Conservation (phyloP, 345 rosid species). For the Camelina hispida region DNA sequence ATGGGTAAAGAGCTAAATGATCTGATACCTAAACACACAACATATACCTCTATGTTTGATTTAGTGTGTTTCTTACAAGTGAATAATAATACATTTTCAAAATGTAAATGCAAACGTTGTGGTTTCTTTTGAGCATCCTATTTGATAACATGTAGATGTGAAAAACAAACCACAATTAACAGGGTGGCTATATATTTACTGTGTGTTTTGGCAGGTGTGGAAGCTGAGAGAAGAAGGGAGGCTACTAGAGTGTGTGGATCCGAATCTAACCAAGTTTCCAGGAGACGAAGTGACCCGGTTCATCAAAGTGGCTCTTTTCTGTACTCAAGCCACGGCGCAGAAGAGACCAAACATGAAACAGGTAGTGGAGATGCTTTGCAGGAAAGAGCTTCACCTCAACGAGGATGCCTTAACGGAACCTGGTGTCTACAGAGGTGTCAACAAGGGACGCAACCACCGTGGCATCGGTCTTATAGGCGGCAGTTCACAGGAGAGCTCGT, state of each 20-base stretch:
- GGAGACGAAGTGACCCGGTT: conserved; percentile 64
- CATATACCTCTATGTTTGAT: background rate
- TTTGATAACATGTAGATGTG: background rate
- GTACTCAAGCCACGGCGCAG: conserved; percentile 73
- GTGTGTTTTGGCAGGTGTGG: conserved; percentile 66
- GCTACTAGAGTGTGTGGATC: conserved; percentile 74
- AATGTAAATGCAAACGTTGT: conserved; percentile 7
- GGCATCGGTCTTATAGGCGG: conserved; percentile 32
- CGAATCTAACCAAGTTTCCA: conserved; percentile 60
- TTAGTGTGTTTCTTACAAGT: background rate
- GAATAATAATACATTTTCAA: background rate
- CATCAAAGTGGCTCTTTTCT: conserved; percentile 81
- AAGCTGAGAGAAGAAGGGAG: conserved; percentile 72
- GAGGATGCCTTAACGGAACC: conserved; percentile 68
- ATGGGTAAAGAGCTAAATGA: conserved; percentile 67
- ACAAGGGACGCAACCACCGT: conserved; percentile 43
- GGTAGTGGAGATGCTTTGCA: conserved; percentile 83
- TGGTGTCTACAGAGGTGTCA: conserved; percentile 64
- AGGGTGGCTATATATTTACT: no score
- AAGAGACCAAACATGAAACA: conserved; percentile 87
- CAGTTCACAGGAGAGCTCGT: conserved; percentile 52
- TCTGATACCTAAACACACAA: conserved; percentile 9
- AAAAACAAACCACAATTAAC: background rate
- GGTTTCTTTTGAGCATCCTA: background rate
- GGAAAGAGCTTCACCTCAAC: conserved; percentile 66